phyloP scores from a whole-genome alignment of 257 asterid species.

The Dorcoceras hygrometricum region DNA sequence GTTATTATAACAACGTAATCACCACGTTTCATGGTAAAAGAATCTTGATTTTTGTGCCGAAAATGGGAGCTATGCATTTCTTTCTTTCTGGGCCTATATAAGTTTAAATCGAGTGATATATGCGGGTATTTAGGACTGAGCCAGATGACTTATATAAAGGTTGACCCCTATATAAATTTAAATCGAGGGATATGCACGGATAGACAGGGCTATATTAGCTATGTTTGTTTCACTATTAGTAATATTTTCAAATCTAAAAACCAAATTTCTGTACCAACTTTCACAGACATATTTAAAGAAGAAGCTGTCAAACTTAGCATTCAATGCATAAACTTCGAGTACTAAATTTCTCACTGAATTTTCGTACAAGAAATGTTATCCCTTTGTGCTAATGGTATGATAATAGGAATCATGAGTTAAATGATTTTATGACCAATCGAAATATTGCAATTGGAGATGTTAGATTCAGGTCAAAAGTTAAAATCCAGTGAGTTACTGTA shows the following conservation, averaged over 20 bases:
- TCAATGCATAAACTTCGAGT: not conserved
- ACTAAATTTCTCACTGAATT: not conserved
- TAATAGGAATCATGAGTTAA: not conserved
- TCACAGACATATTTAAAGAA: not conserved
- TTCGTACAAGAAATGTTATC: too few species aligned
- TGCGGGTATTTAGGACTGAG: too few species aligned
- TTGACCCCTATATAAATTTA: too few species aligned
- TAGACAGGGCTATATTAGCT: too few species aligned
- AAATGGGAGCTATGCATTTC: not conserved
- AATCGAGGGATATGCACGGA: too few species aligned
- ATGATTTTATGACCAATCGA: slow-evolving; percentile 28
- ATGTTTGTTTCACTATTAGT: too few species aligned
- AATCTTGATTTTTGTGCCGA: not conserved
- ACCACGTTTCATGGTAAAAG: too few species aligned
- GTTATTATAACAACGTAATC: not conserved
- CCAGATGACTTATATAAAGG: too few species aligned
- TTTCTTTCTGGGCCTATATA: too few species aligned
- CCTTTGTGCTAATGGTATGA: not conserved
- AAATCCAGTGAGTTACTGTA: slow-evolving; percentile 26
- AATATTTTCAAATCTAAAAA: not conserved
- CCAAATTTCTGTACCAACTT: not conserved
- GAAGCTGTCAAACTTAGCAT: not conserved
- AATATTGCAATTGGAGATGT: slow-evolving; percentile 16
- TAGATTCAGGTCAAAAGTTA: slow-evolving; percentile 31
- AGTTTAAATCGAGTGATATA: too few species aligned